phyloP scores from a whole-genome alignment of 768 basidiomycete species.

The Sporobolomyces phaffii region DNA sequence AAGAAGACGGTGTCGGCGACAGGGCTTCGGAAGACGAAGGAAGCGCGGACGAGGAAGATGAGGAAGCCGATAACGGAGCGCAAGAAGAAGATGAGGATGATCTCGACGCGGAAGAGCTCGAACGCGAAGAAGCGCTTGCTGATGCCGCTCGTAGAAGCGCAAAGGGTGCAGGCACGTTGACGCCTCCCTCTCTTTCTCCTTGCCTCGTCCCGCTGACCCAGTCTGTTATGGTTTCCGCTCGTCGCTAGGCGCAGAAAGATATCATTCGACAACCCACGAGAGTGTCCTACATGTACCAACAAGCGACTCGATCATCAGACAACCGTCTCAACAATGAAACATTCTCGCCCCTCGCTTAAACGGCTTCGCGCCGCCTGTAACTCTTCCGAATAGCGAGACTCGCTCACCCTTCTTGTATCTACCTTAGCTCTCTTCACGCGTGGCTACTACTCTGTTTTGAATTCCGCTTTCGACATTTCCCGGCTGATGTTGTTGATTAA shows the following conservation, averaged over 20 bases:
- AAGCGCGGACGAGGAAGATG: slow-evolving; percentile 3
- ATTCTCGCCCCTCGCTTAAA: no score
- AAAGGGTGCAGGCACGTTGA: slow-evolving; percentile 18
- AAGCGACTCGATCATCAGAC: neutral
- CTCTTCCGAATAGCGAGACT: no score
- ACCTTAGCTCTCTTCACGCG: no score
- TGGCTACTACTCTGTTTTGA: no score
- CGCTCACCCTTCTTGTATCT: no score
- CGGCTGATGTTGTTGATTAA: no score
- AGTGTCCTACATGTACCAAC: slow-evolving; percentile 11
- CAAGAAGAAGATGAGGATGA: slow-evolving; percentile 2
- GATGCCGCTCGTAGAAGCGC: slow-evolving; percentile 19
- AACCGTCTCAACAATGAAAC: neutral
- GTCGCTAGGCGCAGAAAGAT: slow-evolving; percentile 23
- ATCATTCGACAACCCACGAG: slow-evolving; percentile 12
- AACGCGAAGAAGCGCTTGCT: slow-evolving; percentile 26
- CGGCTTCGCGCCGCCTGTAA: no score
- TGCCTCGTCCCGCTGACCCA: neutral
- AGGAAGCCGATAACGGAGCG: neutral
- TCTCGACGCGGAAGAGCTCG: slow-evolving; percentile 29
- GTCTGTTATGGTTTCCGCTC: no score
- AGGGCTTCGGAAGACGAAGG: neutral
- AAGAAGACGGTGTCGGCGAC: neutral
- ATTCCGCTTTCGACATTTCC: no score
- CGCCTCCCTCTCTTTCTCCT: no score